Evolutionary conservation across 2,329 filamentous ascomycete genomes (phyloP).

Genomic region (Paecilomyces formosus): DNA sequence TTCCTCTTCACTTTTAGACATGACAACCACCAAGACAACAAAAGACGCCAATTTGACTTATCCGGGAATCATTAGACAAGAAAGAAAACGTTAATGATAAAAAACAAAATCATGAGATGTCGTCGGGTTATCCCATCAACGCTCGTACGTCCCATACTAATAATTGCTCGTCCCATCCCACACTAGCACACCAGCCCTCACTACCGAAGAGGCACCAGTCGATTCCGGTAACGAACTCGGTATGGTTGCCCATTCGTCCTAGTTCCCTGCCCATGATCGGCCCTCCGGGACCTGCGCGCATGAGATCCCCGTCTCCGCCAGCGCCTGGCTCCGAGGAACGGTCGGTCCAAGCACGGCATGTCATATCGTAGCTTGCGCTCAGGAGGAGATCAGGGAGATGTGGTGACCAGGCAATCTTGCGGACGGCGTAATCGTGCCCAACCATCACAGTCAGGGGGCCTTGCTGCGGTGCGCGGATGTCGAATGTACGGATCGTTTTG

Average conservation of each 20-base stretch:
- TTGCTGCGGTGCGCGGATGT: slow-evolving; percentile 67
- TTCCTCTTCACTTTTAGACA: neutral
- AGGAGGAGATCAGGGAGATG: slow-evolving; percentile 84
- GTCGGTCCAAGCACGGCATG: slow-evolving; percentile 87
- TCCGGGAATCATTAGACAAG: neutral
- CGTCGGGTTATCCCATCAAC: slow-evolving; percentile 41
- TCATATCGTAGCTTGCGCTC: slow-evolving; percentile 96
- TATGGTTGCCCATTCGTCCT: slow-evolving; percentile 84
- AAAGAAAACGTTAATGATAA: neutral
- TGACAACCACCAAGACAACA: neutral
- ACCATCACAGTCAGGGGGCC: slow-evolving; percentile 68
- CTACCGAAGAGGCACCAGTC: slow-evolving; percentile 97
- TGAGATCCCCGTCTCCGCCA: slow-evolving; percentile 27
- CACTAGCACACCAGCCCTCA: slow-evolving; percentile 91
- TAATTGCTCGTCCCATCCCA: slow-evolving; percentile 88
- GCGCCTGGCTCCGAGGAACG: slow-evolving; percentile 40
- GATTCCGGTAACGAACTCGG: slow-evolving; percentile 91
- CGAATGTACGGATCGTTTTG: slow-evolving; percentile 77
- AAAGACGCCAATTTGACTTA: neutral
- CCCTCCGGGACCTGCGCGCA: slow-evolving; percentile 32
- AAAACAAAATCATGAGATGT: slow-evolving; percentile 7
- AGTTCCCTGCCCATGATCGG: slow-evolving; percentile 58
- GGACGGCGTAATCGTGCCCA: slow-evolving; percentile 86
- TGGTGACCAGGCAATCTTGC: slow-evolving; percentile 82
- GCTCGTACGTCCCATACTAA: slow-evolving; percentile 83